A percentile compares a stretch with the other conserved stretches of the same genome.
Evolutionary conservation across 192 early-diverging fungal species (phyloP).

Genomic region (Helicostylum pulchrum): DNA sequence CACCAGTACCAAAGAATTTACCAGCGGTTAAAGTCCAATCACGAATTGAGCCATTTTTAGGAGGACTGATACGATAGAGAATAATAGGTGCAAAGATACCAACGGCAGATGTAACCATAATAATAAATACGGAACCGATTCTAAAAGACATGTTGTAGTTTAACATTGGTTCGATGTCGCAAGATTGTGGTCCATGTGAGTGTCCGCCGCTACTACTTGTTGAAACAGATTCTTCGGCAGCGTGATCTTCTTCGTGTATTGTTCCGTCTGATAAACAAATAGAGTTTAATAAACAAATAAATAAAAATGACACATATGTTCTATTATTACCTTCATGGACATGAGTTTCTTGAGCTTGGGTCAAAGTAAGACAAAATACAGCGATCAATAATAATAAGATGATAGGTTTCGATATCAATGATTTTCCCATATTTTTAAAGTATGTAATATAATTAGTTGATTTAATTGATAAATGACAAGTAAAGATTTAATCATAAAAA

Average conservation of each 20-base stretch:
- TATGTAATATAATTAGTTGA: not conserved
- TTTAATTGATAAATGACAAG: not conserved
- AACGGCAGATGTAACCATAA: slow-evolving; percentile 26
- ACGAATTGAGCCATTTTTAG: slow-evolving; percentile 2
- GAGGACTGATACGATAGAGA: slow-evolving; percentile 18
- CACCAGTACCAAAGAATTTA: slow-evolving; percentile 50
- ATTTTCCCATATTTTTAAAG: not conserved
- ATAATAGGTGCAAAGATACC: slow-evolving; percentile 32
- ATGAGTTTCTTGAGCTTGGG: not conserved
- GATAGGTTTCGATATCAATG: too few species aligned
- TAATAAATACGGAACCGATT: slow-evolving; percentile 34
- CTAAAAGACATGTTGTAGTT: slow-evolving; percentile 28
- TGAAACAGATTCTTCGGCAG: not conserved
- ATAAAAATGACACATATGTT: not conserved
- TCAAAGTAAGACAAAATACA: too few species aligned
- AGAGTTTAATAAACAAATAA: not conserved
- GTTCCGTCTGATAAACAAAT: not conserved
- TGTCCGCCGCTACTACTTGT: not conserved
- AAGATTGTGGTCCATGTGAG: not conserved
- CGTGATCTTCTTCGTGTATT: not conserved
- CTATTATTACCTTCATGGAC: slow-evolving; percentile 4
- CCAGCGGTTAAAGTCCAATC: slow-evolving; percentile 22
- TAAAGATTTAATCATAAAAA: slow-evolving; percentile 4
- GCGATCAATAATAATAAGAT: too few species aligned
- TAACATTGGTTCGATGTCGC: slow-evolving; percentile 9